A percentile compares a stretch with the other conserved stretches of the same genome.
phyloP scores from a whole-genome alignment of 106 monocot genomes.

The Dactylorhiza incarnata region DNA sequence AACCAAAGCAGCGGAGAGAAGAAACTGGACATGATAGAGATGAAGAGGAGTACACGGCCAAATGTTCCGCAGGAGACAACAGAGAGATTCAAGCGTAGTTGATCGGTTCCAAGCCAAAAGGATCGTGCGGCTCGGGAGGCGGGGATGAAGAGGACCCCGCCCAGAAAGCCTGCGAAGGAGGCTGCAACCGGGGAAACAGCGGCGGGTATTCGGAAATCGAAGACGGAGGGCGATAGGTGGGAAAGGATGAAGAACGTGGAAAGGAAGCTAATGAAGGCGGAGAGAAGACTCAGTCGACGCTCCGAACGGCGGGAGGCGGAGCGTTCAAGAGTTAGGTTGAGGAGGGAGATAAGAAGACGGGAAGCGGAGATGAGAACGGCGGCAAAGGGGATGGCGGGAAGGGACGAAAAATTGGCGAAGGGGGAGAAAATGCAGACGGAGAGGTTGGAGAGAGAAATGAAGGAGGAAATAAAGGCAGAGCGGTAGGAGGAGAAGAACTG shows the following conservation, averaged over 20 bases:
- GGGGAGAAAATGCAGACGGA: conserved; percentile 17
- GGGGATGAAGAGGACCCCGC: conserved; percentile 38
- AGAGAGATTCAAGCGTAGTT: conserved; percentile 59
- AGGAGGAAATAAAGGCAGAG: conserved; percentile 24
- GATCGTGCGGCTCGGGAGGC: conserved; percentile 41
- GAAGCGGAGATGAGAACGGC: conserved; percentile 12
- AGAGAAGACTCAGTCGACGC: conserved; percentile 13
- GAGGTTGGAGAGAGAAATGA: conserved; percentile 23
- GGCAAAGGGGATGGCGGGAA: conserved; percentile 9
- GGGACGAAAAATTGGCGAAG: not conserved
- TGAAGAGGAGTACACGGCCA: conserved; percentile 22
- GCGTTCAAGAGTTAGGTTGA: conserved; percentile 24
- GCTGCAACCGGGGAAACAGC: conserved; percentile 8
- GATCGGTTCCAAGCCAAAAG: conserved; percentile 93
- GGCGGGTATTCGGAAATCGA: conserved; percentile 23
- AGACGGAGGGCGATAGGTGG: conserved; percentile 24
- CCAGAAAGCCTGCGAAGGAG: conserved; percentile 20
- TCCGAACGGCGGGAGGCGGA: conserved; percentile 25
- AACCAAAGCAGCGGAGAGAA: conserved; percentile 33
- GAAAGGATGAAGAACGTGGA: conserved; percentile 6
- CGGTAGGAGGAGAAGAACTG: conserved; percentile 27
- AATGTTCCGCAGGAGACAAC: conserved; percentile 43
- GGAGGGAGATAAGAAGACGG: conserved; percentile 22
- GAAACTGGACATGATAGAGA: conserved; percentile 23
- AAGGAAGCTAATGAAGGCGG: conserved; percentile 27